Conservation (phyloP, 257 asterid species). For the Nicotiana obtusifolia region DNA sequence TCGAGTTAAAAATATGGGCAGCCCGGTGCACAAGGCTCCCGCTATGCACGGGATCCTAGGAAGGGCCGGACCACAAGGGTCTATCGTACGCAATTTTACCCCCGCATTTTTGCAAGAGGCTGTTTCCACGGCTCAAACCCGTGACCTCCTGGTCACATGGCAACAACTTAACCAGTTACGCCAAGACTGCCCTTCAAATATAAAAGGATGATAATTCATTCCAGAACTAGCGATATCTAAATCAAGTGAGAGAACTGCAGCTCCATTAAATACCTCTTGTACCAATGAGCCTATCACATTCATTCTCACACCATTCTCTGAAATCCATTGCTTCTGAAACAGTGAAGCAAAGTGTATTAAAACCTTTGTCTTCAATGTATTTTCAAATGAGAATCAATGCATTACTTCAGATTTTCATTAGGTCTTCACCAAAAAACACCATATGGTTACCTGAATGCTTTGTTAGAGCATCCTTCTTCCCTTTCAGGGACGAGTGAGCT, state of each 20-base stretch:
- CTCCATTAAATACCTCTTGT: constrained; percentile 57
- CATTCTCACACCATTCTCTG: constrained; percentile 94
- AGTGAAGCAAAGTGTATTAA: background rate
- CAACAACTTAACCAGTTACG: no score
- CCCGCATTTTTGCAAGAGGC: no score
- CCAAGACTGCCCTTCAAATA: no score
- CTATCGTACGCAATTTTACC: no score
- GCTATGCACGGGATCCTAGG: no score
- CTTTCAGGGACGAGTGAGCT: constrained; percentile 43
- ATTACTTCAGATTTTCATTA: background rate
- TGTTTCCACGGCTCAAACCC: no score
- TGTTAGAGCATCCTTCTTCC: constrained; percentile 46
- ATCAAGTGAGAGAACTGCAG: background rate
- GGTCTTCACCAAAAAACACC: background rate
- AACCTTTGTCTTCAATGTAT: background rate
- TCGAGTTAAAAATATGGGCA: background rate
- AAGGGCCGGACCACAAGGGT: no score
- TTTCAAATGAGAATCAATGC: background rate
- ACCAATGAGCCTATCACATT: constrained; percentile 75
- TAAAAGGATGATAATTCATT: background rate
- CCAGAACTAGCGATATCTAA: background rate
- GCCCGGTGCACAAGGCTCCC: no score
- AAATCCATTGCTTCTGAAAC: constrained; percentile 86
- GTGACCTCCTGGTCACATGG: no score
- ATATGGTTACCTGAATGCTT: constrained; percentile 59